Conservation (phyloP, 2,329 filamentous ascomycete species). For the Trichoderma sp. region DNA sequence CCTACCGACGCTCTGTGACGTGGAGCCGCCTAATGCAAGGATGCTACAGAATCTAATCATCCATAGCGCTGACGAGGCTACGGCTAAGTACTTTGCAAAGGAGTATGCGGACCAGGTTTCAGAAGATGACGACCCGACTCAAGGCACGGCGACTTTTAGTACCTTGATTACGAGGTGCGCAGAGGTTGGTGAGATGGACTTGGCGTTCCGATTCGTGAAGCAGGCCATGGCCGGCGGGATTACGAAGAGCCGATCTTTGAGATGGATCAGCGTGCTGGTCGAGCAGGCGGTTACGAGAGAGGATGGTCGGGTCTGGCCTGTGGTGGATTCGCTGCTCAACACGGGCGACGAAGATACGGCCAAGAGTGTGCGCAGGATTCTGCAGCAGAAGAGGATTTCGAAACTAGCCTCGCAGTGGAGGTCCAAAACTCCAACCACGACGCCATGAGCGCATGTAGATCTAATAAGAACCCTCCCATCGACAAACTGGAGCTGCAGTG, state of each 20-base stretch:
- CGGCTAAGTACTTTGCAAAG: slow-evolving; percentile 30
- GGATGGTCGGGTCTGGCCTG: slow-evolving; percentile 36
- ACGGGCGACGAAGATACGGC: slow-evolving; percentile 26
- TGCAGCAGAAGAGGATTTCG: slow-evolving; percentile 30
- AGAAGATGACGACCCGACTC: slow-evolving; percentile 21
- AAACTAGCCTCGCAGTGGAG: slow-evolving; percentile 25
- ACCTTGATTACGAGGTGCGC: slow-evolving; percentile 35
- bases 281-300: slow-evolving; percentile 32
- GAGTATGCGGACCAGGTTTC: slow-evolving; percentile 34
- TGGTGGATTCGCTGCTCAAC: slow-evolving; percentile 34
- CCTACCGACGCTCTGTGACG: slow-evolving; percentile 32
- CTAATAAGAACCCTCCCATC: neutral
- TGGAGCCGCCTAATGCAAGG: slow-evolving; percentile 28
- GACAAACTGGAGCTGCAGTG: neutral
- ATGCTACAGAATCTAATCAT: slow-evolving; percentile 37
- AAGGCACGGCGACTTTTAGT: slow-evolving; percentile 27
- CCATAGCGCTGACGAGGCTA: slow-evolving; percentile 31
- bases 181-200: slow-evolving; percentile 33
- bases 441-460: neutral
- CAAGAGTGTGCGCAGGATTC: slow-evolving; percentile 29
- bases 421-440: neutral
- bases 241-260: neutral
- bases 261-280: slow-evolving; percentile 35
- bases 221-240: slow-evolving; percentile 25
- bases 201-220: slow-evolving; percentile 38